Conservation (phyloP, 2,329 filamentous ascomycete species). For the Dendryphion nanum region DNA sequence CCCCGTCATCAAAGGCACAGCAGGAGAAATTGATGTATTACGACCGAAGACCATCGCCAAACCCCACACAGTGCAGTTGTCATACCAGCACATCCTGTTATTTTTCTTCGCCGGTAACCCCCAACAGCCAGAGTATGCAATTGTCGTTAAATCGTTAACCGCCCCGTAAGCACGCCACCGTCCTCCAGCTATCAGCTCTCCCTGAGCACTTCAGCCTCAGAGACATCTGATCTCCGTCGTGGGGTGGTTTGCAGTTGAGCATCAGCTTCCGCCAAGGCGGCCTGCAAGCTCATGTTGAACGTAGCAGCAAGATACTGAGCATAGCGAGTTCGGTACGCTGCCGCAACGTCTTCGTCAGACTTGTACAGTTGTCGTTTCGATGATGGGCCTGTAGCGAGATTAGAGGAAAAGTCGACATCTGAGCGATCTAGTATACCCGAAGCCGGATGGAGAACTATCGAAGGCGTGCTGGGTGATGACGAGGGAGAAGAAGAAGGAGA, state of each 20-base stretch:
- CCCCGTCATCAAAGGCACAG: too few species aligned
- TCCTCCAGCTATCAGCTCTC: slow-evolving; percentile 17
- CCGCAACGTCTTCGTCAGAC: slow-evolving; percentile 29
- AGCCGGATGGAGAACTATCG: slow-evolving; percentile 40
- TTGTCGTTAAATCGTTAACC: slow-evolving; percentile 1
- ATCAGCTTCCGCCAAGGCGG: slow-evolving; percentile 38
- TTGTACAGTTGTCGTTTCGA: slow-evolving; percentile 35
- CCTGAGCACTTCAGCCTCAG: slow-evolving; percentile 35
- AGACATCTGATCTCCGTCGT: slow-evolving; percentile 32
- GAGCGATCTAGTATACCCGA: slow-evolving; percentile 42
- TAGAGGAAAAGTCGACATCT: slow-evolving; percentile 35
- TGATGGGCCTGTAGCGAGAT: slow-evolving; percentile 31
- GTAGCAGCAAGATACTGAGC: slow-evolving; percentile 40
- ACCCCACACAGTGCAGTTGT: too few species aligned
- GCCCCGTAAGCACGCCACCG: slow-evolving; percentile 2
- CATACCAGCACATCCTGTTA: too few species aligned
- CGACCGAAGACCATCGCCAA: too few species aligned
- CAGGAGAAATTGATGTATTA: too few species aligned
- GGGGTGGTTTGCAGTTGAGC: slow-evolving; percentile 27
- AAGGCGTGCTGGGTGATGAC: slow-evolving; percentile 28
- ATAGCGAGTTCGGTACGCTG: slow-evolving; percentile 37
- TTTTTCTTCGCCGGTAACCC: too few species aligned
- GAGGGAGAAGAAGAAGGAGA: slow-evolving; percentile 36
- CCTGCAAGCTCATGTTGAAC: slow-evolving; percentile 40
- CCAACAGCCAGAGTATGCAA: too few species aligned